These are phyloP conservation scores for Flaveria linearis DNA, from an alignment of 129 eudicot genomes.

Conservation along the genomic window DNA sequence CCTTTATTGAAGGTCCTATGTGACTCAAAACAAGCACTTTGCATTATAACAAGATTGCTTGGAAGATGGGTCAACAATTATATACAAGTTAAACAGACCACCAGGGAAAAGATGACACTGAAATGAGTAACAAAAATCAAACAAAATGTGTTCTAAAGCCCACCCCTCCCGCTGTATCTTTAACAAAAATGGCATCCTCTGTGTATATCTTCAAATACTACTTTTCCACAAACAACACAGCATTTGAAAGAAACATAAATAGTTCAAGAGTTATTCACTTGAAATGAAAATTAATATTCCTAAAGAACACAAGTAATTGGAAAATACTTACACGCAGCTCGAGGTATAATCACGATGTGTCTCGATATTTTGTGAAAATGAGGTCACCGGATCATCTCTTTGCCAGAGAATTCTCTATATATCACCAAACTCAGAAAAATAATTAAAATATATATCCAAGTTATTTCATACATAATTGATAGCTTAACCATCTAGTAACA, in stretches of 20 bases:
- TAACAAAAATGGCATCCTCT: constrained; percentile 43
- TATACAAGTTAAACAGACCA: too few species aligned
- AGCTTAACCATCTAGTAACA: too few species aligned
- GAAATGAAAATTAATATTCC: neutral
- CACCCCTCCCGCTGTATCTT: constrained; percentile 47
- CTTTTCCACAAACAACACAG: constrained; percentile 22
- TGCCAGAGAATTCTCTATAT: neutral
- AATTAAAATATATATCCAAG: too few species aligned
- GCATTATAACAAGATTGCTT: constrained; percentile 30
- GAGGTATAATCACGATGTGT: constrained; percentile 32
- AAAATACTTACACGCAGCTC: constrained; percentile 29
- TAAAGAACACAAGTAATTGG: neutral
- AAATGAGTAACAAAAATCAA: neutral
- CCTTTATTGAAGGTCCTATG: constrained; percentile 20
- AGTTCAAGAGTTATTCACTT: neutral
- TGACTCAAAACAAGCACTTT: neutral
- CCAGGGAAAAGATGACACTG: too few species aligned
- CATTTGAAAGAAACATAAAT: constrained; percentile 30
- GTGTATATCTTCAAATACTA: constrained; percentile 21
- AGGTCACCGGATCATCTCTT: constrained; percentile 35
- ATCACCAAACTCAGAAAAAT: too few species aligned
- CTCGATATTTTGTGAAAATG: constrained; percentile 30
- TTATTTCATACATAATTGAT: too few species aligned
- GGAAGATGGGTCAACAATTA: constrained; percentile 26
- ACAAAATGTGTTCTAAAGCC: neutral